Percentiles rank a stretch among this genome's conserved stretches.
phyloP scores from a whole-genome alignment of 2,329 filamentous ascomycete species.

The Tolypocladium endophyticum region DNA sequence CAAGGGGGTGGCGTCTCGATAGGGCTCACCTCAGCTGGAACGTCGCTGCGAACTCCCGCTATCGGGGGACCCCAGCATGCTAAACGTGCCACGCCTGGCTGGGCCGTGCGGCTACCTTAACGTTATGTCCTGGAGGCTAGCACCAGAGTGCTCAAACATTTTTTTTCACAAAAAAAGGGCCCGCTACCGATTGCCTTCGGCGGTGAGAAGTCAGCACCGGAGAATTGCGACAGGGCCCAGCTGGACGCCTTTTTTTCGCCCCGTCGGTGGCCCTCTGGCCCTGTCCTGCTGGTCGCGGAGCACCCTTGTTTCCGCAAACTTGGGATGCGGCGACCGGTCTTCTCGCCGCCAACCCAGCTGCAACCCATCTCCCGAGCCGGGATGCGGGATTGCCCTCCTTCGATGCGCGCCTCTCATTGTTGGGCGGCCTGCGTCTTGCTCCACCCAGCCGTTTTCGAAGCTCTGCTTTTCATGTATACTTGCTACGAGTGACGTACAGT shows the following conservation, averaged over 20 bases:
- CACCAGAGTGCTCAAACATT: background rate
- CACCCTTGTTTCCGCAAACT: background rate
- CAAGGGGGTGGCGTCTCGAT: conserved; percentile 9
- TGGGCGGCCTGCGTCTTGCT: background rate
- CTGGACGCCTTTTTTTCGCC: background rate
- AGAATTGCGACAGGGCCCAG: background rate
- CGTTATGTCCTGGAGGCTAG: too few species aligned
- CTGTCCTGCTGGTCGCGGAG: background rate
- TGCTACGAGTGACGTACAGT: background rate
- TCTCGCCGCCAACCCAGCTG: background rate
- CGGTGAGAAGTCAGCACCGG: background rate
- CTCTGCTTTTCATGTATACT: background rate
- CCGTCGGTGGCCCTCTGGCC: background rate
- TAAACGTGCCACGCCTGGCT: background rate
- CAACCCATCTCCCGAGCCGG: background rate
- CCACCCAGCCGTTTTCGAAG: background rate
- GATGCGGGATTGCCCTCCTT: background rate
- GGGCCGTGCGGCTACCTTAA: background rate
- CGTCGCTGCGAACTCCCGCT: conserved; percentile 2
- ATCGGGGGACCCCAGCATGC: background rate
- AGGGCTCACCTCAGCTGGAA: conserved; percentile 29
- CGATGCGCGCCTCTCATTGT: background rate
- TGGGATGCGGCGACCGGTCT: background rate
- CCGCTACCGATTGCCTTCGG: background rate
- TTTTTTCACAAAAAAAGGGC: too few species aligned